Conservation (phyloP, 2,329 filamentous ascomycete species). For the Epichloe scottii region DNA sequence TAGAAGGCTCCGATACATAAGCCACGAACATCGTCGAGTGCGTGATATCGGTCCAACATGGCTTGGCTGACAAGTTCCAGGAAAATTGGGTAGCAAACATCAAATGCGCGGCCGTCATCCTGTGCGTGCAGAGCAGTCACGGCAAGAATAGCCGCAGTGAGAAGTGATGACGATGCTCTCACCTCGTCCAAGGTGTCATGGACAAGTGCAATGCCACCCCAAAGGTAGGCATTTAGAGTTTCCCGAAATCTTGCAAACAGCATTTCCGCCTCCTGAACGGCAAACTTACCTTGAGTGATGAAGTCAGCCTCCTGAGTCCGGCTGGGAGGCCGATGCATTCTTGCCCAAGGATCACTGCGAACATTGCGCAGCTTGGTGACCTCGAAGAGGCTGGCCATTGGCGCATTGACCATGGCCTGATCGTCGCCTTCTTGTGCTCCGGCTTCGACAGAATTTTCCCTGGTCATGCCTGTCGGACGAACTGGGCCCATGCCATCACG, state of each 20-base stretch:
- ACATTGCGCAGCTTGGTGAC: slow-evolving; percentile 21
- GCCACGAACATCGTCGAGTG: slow-evolving; percentile 45
- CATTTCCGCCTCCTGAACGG: slow-evolving; percentile 15
- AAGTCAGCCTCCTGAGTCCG: slow-evolving; percentile 15
- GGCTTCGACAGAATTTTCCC: slow-evolving; percentile 19
- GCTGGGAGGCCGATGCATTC: slow-evolving; percentile 6
- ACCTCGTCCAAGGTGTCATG: slow-evolving; percentile 17
- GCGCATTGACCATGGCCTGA: slow-evolving; percentile 18
- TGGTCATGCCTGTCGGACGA: slow-evolving; percentile 17
- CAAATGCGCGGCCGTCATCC: slow-evolving; percentile 33
- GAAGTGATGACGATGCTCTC: slow-evolving; percentile 17
- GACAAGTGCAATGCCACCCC: slow-evolving; percentile 19
- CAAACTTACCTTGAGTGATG: slow-evolving; percentile 16
- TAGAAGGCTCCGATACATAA: slow-evolving; percentile 53
- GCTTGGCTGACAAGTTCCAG: slow-evolving; percentile 42
- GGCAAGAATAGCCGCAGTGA: slow-evolving; percentile 20
- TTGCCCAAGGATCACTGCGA: slow-evolving; percentile 17
- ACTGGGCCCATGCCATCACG: not conserved
- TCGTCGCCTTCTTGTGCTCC: slow-evolving; percentile 11
- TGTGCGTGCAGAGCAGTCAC: slow-evolving; percentile 19
- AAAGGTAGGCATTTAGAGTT: slow-evolving; percentile 20
- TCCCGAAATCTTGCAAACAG: slow-evolving; percentile 16
- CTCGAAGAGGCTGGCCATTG: slow-evolving; percentile 21
- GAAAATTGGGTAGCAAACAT: slow-evolving; percentile 45
- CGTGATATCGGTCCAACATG: slow-evolving; percentile 41